Conservation (phyloP, 495 filamentous ascomycete species). For the Elasticomyces elasticus region DNA sequence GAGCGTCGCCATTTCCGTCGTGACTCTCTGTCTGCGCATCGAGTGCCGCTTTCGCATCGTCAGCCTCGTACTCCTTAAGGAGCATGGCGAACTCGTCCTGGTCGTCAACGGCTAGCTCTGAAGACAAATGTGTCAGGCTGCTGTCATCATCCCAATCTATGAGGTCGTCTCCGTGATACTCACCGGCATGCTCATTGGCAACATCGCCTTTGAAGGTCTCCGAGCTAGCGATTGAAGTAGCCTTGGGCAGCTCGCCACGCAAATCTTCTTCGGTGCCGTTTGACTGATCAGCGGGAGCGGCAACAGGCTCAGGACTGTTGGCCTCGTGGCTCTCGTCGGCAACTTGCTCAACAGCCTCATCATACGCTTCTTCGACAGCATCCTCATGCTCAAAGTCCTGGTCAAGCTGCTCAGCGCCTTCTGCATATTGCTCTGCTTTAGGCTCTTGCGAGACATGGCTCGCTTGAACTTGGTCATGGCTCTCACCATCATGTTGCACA, state of each 20-base stretch:
- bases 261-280: background rate
- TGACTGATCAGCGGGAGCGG: background rate
- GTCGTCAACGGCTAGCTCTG: constrained; percentile 10
- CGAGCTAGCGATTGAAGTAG: constrained; percentile 5
- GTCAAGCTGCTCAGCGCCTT: background rate
- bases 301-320: background rate
- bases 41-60: background rate
- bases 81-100: constrained; percentile 8
- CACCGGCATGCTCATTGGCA: constrained; percentile 2
- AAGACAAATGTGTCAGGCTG: constrained; percentile 6
- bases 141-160: constrained; percentile 18
- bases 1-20: background rate
- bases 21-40: background rate
- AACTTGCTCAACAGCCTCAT: background rate
- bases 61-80: constrained; percentile 3
- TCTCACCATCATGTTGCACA: background rate
- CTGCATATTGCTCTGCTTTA: background rate
- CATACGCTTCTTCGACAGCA: background rate
- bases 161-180: constrained; percentile 12
- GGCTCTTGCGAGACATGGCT: background rate
- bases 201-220: constrained; percentile 10
- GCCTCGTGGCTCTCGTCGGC: background rate
- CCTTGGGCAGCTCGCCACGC: background rate
- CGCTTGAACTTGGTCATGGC: background rate
- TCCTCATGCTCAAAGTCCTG: too few species aligned